Evolutionary conservation across 2,329 filamentous ascomycete genomes (phyloP).

Genomic region (Purpureocillium lavendulum): DNA sequence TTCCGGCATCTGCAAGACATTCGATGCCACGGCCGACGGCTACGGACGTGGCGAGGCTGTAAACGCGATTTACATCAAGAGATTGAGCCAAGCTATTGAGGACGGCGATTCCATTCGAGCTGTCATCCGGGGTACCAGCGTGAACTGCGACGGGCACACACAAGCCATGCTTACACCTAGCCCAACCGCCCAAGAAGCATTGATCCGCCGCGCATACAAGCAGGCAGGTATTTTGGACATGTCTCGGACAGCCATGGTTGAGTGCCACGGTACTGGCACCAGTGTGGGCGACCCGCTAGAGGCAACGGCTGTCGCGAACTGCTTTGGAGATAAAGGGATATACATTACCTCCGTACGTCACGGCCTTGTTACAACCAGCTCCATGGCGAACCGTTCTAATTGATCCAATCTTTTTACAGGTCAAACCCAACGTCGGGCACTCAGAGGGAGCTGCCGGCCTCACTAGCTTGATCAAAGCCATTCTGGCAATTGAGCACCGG

Average conservation of each 20-base stretch:
- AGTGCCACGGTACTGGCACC: constrained; percentile 33
- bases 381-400: background rate
- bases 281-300: constrained; percentile 27
- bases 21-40: constrained; percentile 37
- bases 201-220: constrained; percentile 22
- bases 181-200: constrained; percentile 17
- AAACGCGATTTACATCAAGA: constrained; percentile 35
- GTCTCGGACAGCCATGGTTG: constrained; percentile 21
- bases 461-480: constrained; percentile 31
- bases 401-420: constrained; percentile 3
- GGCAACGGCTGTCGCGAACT: constrained; percentile 19
- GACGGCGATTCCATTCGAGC: constrained; percentile 35
- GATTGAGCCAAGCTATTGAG: constrained; percentile 32
- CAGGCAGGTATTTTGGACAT: constrained; percentile 16
- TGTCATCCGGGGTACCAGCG: constrained; percentile 26
- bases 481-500: constrained; percentile 29
- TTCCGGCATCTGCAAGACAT: constrained; percentile 23
- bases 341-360: constrained; percentile 18
- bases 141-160: constrained; percentile 34
- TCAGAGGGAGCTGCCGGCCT: constrained; percentile 34
- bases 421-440: constrained; percentile 35
- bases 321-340: constrained; percentile 17
- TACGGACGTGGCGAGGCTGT: constrained; percentile 43
- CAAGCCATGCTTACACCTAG: constrained; percentile 31
- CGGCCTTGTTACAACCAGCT: background rate